Conservation (phyloP, 1,284 basidiomycete genomes). For the Fomitopsis schrenkii region DNA sequence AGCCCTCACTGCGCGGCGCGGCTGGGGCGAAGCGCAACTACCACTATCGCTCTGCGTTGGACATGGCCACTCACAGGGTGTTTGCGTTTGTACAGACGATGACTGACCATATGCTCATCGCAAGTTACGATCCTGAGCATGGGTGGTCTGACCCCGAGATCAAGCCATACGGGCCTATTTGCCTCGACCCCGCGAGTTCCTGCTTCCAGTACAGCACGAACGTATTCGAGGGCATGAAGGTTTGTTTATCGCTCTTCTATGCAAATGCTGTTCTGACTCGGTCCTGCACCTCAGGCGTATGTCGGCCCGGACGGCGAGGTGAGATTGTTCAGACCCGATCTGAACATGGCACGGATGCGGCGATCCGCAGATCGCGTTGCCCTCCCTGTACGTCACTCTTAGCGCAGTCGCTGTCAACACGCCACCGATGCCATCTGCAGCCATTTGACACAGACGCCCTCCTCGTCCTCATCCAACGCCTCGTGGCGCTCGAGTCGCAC, state of each 20-base stretch:
- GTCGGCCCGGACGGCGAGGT: slow-evolving; percentile 58
- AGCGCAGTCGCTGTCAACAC: neutral
- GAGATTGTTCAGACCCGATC: slow-evolving; percentile 74
- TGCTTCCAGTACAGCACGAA: slow-evolving; percentile 77
- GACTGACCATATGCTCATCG: slow-evolving; percentile 78
- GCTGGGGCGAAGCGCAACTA: neutral
- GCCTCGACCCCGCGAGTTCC: slow-evolving; percentile 71
- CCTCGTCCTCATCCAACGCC: slow-evolving; percentile 63
- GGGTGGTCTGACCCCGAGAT: slow-evolving; percentile 85
- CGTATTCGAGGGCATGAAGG: slow-evolving; percentile 90
- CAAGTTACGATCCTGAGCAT: slow-evolving; percentile 53
- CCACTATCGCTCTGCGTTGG: neutral
- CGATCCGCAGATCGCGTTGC: slow-evolving; percentile 59
- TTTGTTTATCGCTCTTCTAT: slow-evolving; percentile 17
- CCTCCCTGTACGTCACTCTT: slow-evolving; percentile 44
- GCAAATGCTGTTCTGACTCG: neutral
- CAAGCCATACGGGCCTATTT: slow-evolving; percentile 67
- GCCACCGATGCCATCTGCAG: neutral
- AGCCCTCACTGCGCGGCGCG: no score
- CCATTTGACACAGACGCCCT: slow-evolving; percentile 59
- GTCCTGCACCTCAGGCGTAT: slow-evolving; percentile 49
- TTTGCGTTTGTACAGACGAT: slow-evolving; percentile 31
- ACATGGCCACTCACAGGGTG: neutral
- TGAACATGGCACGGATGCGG: slow-evolving; percentile 78
- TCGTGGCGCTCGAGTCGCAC: slow-evolving; percentile 63